Evolutionary conservation across 2,329 filamentous ascomycete genomes (phyloP).

Genomic region (Leptographium radiaticola): DNA sequence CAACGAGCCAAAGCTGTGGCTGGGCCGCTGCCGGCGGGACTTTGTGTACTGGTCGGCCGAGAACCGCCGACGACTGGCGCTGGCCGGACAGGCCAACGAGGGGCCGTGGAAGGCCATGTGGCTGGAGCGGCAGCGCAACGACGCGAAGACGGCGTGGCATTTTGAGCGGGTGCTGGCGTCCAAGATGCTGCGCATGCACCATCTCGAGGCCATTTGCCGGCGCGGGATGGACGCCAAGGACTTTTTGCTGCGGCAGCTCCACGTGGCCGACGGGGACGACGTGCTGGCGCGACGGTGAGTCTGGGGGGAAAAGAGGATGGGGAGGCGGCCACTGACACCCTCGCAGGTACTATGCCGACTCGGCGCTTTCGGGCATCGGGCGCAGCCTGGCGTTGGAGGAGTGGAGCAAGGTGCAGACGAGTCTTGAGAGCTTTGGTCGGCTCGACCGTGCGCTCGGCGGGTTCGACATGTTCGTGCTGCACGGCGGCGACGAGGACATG

Average conservation of each 20-base stretch:
- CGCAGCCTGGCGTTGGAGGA: conserved; percentile 64
- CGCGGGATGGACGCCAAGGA: conserved; percentile 85
- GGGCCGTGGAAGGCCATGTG: conserved; percentile 60
- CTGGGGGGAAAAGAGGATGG: too few relatives aligned
- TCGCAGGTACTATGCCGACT: conserved; percentile 58
- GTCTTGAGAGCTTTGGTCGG: conserved; percentile 16
- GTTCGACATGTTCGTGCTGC: conserved; percentile 81
- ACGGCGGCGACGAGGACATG: conserved; percentile 59
- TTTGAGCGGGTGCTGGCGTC: conserved; percentile 59
- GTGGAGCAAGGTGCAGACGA: conserved; percentile 48
- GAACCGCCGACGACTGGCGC: conserved; percentile 44
- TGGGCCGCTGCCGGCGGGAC: conserved; percentile 51
- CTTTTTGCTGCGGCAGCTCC: conserved; percentile 55
- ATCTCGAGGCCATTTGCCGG: conserved; percentile 56
- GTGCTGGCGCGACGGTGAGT: conserved; percentile 49
- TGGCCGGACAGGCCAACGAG: conserved; percentile 36
- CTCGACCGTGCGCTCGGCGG: conserved; percentile 67
- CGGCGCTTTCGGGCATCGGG: conserved; percentile 67
- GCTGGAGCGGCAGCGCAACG: conserved; percentile 37
- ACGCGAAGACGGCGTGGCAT: conserved; percentile 35
- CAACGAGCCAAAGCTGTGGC: conserved; percentile 68
- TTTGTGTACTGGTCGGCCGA: conserved; percentile 65
- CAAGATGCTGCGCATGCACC: conserved; percentile 55
- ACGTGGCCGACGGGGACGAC: conserved; percentile 47
- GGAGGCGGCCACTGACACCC: too few relatives aligned